Evolutionary conservation across 2,329 filamentous ascomycete genomes (phyloP).

Genomic region (Fusarium ambrosium): DNA sequence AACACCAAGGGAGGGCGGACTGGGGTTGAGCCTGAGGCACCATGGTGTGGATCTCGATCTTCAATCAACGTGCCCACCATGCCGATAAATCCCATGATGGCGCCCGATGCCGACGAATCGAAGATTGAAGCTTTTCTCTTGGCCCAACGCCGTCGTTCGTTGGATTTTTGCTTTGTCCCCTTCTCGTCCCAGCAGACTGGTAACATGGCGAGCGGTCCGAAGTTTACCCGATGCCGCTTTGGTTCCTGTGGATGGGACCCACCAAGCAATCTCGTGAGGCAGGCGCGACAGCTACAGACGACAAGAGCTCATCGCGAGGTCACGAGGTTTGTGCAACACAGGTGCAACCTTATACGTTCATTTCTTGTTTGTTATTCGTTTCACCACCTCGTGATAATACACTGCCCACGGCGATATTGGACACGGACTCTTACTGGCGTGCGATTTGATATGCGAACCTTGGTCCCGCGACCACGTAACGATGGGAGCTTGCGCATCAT

Average conservation of each 20-base stretch:
- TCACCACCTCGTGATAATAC: conserved; percentile 17
- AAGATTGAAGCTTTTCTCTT: not conserved
- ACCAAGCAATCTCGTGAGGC: conserved; percentile 47
- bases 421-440: conserved; percentile 4
- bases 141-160: not conserved
- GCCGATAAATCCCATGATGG: not conserved
- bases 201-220: conserved; percentile 36
- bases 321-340: conserved; percentile 35
- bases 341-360: conserved; percentile 35
- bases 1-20: not conserved
- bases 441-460: conserved; percentile 41
- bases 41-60: not conserved
- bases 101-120: not conserved
- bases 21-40: not conserved
- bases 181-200: conserved; percentile 32
- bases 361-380: not conserved
- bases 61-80: not conserved
- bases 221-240: conserved; percentile 44
- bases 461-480: conserved; percentile 36
- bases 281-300: conserved; percentile 34
- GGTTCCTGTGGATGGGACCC: conserved; percentile 34
- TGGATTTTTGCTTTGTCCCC: conserved; percentile 23
- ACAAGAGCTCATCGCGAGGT: conserved; percentile 36
- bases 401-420: conserved; percentile 10
- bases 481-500: conserved; percentile 75